Evolutionary conservation across 2,329 filamentous ascomycete species (phyloP), one percentile per base, ranked within the genome.

Genomic region (Verticillium nubilum): DNA sequence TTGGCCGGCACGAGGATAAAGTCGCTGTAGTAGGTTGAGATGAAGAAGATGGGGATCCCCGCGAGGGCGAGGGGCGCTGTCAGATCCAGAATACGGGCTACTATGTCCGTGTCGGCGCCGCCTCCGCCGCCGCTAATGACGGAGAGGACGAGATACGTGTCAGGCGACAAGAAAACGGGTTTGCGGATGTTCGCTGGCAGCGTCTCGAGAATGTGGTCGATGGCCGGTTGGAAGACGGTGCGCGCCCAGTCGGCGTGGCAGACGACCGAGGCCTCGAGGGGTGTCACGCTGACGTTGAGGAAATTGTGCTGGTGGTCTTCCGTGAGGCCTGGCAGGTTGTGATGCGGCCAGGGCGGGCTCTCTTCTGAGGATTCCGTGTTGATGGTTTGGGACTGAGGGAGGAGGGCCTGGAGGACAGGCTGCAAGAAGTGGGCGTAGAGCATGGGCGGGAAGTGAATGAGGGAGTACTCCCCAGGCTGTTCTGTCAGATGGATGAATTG

Each of bases 1-100:
- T 87, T 90, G 58, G 82, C 82, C 0, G 95, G 93, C 1, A 97
- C 92, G 35, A 98, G 83, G 67, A 99, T 96, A 74, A 97, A 98
- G 76, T 99, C 94, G 33, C 91, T 95, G 75, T 96, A 98, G 75
- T 98, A 99, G 31, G 92, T 97, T 3, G 94, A 97, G 72, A 97
- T 96, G 82, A 98, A 98, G 80, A 98, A 97, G 70, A 99, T 96
- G 58, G 94, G 91, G 57, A 98, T 95, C 67, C 92, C 91, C 56
- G 94, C 94, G 71, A 97, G 82, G 28, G 95, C 94, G 31, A 98
- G 81, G 5, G 94, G 95, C 58, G 88, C 93, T 7, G 93, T 97
- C 62, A 99, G 76, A 70, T 98, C 94, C 67, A 97, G 85, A 6
- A 99, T 94, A 59, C 93, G 86, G 67, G 93, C 92, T 6, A 92